A percentile compares a stretch with the other conserved stretches of the same genome.
Conservation (phyloP, 2,329 filamentous ascomycete species). For the Rutstroemia sydowiana region DNA sequence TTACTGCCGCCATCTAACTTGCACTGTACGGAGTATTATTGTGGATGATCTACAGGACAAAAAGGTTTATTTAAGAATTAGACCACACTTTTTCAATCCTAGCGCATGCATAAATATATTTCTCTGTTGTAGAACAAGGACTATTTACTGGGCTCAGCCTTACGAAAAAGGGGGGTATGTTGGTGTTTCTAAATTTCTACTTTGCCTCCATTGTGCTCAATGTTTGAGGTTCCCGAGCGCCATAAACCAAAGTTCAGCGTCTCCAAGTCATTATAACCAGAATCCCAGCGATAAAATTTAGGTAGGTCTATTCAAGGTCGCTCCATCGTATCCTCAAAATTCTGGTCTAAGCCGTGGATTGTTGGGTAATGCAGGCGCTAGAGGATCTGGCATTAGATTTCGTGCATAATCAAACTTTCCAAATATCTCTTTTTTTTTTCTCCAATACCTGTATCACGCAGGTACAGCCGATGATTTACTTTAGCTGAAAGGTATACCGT, state of each 20-base stretch:
- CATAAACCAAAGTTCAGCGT: neutral
- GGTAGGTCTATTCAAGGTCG: neutral
- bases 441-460: neutral
- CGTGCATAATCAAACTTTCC: neutral
- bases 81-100: no score
- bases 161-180: neutral
- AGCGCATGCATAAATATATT: no score
- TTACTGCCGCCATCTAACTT: constrained; percentile 3
- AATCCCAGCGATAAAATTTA: neutral
- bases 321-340: neutral
- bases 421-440: neutral
- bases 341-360: neutral
- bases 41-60: no score
- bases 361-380: neutral
- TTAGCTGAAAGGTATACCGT: neutral
- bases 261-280: neutral
- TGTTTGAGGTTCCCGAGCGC: neutral
- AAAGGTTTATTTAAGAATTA: no score
- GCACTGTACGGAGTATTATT: no score
- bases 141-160: no score
- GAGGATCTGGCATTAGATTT: neutral
- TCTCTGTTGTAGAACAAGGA: no score
- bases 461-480: neutral
- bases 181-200: neutral
- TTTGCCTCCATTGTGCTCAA: no score